Conservation (phyloP, 2,329 filamentous ascomycete genomes). For the Monosporascus sp. region DNA sequence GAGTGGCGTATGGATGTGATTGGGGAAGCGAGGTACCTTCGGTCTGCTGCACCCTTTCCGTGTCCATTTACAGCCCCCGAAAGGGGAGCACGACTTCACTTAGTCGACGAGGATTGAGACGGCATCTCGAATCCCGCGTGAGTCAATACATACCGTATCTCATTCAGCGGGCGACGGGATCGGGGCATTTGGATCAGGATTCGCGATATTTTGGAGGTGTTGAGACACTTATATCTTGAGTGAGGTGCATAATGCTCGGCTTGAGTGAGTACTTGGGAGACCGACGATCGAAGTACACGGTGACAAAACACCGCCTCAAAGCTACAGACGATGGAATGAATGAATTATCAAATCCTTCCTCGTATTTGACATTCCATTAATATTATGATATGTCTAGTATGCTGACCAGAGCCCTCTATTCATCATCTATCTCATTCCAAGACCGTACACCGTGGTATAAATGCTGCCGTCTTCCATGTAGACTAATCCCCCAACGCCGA, state of each 20-base stretch:
- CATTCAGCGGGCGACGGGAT: too few relatives aligned
- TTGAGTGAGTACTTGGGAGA: background rate
- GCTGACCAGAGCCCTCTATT: background rate
- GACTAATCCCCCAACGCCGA: background rate
- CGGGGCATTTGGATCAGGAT: background rate
- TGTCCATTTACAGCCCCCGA: too few relatives aligned
- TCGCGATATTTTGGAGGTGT: background rate
- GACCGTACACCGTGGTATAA: background rate
- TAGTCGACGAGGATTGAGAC: too few relatives aligned
- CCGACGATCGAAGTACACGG: background rate
- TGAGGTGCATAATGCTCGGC: too few relatives aligned
- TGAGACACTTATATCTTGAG: too few relatives aligned
- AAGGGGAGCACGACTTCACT: too few relatives aligned
- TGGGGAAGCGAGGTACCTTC: too few relatives aligned
- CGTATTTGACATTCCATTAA: background rate
- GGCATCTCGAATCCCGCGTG: too few relatives aligned
- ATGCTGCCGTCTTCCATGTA: background rate
- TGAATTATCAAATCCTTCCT: background rate
- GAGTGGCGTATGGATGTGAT: too few relatives aligned
- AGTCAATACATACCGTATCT: too few relatives aligned
- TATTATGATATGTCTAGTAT: background rate
- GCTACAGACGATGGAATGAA: background rate
- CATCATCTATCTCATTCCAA: background rate
- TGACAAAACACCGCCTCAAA: background rate
- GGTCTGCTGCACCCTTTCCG: too few relatives aligned